phyloP scores from a whole-genome alignment of 306 rosid species.

The Potentilla sterilis region DNA sequence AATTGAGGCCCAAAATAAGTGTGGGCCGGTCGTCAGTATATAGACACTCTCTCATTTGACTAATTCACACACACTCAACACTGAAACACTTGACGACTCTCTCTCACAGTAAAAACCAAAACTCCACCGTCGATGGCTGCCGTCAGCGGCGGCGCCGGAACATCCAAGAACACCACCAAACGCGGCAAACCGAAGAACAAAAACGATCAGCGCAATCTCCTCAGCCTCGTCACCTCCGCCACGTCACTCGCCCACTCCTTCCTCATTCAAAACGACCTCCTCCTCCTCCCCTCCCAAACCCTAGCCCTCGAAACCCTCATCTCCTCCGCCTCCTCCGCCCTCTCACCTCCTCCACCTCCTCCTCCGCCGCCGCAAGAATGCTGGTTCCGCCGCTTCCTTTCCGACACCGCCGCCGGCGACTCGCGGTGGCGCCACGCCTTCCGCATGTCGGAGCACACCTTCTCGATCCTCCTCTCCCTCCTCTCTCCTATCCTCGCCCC shows the following conservation, averaged over 20 bases:
- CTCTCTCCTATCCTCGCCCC: conserved; percentile 35
- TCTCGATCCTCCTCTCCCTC: conserved; percentile 52
- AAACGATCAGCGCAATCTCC: conserved; percentile 26
- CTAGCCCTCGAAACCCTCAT: conserved; percentile 49
- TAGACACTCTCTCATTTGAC: background rate
- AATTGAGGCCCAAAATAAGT: too few species aligned
- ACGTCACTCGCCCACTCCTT: conserved; percentile 46
- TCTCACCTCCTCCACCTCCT: conserved; percentile 25
- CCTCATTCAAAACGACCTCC: conserved; percentile 55
- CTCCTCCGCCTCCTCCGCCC: conserved; percentile 39
- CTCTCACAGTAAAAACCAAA: background rate
- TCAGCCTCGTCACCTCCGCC: conserved; percentile 33
- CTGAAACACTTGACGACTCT: background rate
- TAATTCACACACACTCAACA: background rate
- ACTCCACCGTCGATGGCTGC: conserved; percentile 28
- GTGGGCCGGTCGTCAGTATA: too few species aligned
- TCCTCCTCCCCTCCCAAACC: conserved; percentile 59
- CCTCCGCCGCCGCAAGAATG: conserved; percentile 20
- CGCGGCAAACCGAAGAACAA: conserved; percentile 19
- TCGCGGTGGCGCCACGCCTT: conserved; percentile 54
- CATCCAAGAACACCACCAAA: conserved; percentile 6
- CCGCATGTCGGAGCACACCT: conserved; percentile 63
- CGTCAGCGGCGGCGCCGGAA: conserved; percentile 1
- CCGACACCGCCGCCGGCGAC: conserved; percentile 29
- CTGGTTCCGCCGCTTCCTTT: conserved; percentile 73